A percentile compares a stretch with the other conserved stretches of the same genome.
phyloP scores from a whole-genome alignment of 805 yeast genomes.

The Candida vartiovaarae region DNA sequence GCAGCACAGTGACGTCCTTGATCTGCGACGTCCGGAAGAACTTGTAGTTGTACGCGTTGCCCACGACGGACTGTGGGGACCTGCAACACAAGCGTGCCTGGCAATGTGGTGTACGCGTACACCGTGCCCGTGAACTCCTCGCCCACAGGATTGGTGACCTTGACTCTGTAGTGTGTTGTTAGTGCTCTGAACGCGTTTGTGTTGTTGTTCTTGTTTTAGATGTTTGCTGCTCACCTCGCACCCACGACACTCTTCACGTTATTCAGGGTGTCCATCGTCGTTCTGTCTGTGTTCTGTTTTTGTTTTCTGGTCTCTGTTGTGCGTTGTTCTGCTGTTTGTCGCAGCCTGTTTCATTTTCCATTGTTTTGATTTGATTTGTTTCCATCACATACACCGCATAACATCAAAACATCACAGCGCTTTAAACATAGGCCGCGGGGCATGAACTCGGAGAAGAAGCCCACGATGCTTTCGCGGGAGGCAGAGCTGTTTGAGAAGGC shows the following conservation, averaged over 20 bases:
- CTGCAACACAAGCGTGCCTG: constrained; percentile 29
- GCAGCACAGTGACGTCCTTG: constrained; percentile 39
- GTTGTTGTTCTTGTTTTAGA: no score
- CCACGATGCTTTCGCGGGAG: constrained; percentile 18
- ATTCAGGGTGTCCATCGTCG: constrained; percentile 1
- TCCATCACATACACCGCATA: no score
- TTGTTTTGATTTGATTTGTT: no score
- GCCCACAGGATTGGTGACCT: constrained; percentile 53
- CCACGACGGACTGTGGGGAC: constrained; percentile 6
- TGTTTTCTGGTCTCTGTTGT: not conserved
- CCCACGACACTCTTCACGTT: constrained; percentile 6
- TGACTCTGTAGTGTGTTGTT: constrained; percentile 34
- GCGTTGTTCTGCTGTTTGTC: no score
- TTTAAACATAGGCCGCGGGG: no score
- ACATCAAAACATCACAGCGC: no score
- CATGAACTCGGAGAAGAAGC: not conserved
- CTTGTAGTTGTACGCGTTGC: constrained; percentile 30
- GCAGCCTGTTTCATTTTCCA: no score
- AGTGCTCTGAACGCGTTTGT: not conserved
- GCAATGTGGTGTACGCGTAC: constrained; percentile 48
- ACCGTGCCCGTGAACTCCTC: constrained; percentile 52
- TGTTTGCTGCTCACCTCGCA: constrained; percentile 4
- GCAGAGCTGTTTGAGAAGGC: constrained; percentile 28
- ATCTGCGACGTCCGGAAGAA: constrained; percentile 53
- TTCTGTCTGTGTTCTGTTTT: not conserved